Evolutionary conservation across 495 filamentous ascomycete genomes (phyloP).

Genomic region (Penicillium angulare): DNA sequence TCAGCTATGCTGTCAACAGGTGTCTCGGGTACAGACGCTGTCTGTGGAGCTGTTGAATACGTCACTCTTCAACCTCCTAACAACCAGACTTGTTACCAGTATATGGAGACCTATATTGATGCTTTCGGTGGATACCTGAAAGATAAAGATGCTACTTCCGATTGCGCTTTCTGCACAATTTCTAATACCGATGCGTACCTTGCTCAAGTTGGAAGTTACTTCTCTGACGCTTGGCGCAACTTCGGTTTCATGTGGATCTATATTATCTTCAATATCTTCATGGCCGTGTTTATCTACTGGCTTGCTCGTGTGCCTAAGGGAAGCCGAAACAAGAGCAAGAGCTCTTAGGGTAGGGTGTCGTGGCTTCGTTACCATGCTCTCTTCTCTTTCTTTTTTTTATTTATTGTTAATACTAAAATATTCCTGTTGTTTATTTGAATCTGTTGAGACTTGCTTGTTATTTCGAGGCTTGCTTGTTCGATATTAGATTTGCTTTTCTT

Average conservation of each 20-base stretch:
- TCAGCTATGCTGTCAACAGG: constrained; percentile 60
- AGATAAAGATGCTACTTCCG: constrained; percentile 43
- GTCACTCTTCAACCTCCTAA: constrained; percentile 50
- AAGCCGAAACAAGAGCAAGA: constrained; percentile 38
- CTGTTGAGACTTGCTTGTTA: neutral
- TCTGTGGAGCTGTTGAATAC: constrained; percentile 58
- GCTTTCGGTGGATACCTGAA: constrained; percentile 54
- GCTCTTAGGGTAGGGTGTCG: neutral
- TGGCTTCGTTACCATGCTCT: neutral
- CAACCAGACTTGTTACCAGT: constrained; percentile 54
- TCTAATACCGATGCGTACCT: constrained; percentile 63
- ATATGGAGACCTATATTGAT: constrained; percentile 51
- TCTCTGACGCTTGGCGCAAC: constrained; percentile 66
- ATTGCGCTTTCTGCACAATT: constrained; percentile 65
- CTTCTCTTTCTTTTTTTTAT: neutral
- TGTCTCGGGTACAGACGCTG: constrained; percentile 56
- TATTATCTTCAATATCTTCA: constrained; percentile 69
- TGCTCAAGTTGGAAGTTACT: constrained; percentile 44
- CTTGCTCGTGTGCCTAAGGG: constrained; percentile 72
- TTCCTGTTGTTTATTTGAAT: neutral
- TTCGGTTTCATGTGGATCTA: constrained; percentile 67
- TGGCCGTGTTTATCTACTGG: constrained; percentile 75
- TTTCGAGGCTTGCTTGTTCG: neutral
- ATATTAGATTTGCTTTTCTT: neutral
- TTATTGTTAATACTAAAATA: neutral